Conservation (phyloP, 2,329 filamentous ascomycete genomes). For the Curvularia sp. region DNA sequence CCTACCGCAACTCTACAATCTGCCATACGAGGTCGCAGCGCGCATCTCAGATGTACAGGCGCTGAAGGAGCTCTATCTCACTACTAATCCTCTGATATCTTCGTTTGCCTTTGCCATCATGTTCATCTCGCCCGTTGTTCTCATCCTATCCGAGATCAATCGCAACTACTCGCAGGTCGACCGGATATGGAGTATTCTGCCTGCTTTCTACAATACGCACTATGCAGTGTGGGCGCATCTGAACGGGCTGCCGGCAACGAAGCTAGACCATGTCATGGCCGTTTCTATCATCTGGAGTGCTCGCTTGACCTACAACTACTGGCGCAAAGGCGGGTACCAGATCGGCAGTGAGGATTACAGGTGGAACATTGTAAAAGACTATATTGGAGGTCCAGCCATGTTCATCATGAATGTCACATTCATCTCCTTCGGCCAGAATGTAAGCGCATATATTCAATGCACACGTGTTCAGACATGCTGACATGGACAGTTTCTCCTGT, state of each 20-base stretch:
- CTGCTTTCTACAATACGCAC: slow-evolving; percentile 84
- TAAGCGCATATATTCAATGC: slow-evolving; percentile 37
- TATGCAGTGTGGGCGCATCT: slow-evolving; percentile 83
- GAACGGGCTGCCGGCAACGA: slow-evolving; percentile 71
- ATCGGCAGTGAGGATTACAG: slow-evolving; percentile 94
- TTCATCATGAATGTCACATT: slow-evolving; percentile 89
- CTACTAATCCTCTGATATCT: slow-evolving; percentile 85
- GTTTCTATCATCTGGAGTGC: slow-evolving; percentile 82
- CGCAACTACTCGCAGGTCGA: slow-evolving; percentile 98
- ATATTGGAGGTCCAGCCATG: slow-evolving; percentile 70
- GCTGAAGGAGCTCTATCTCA: slow-evolving; percentile 75
- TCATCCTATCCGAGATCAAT: slow-evolving; percentile 83
- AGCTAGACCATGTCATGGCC: slow-evolving; percentile 74
- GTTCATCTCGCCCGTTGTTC: slow-evolving; percentile 72
- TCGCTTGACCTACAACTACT: slow-evolving; percentile 95
- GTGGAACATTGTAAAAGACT: slow-evolving; percentile 77
- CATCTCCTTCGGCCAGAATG: slow-evolving; percentile 78
- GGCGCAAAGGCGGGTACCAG: slow-evolving; percentile 89
- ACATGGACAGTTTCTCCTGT: slow-evolving; percentile 70
- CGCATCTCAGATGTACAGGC: slow-evolving; percentile 66
- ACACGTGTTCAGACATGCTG: slow-evolving; percentile 2
- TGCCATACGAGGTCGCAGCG: slow-evolving; percentile 57
- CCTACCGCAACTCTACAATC: slow-evolving; percentile 66
- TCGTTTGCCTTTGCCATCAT: slow-evolving; percentile 75
- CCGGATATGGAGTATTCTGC: slow-evolving; percentile 87